phyloP scores from a whole-genome alignment of 371 early-diverging fungal genomes.

The Blakeslea trispora region DNA sequence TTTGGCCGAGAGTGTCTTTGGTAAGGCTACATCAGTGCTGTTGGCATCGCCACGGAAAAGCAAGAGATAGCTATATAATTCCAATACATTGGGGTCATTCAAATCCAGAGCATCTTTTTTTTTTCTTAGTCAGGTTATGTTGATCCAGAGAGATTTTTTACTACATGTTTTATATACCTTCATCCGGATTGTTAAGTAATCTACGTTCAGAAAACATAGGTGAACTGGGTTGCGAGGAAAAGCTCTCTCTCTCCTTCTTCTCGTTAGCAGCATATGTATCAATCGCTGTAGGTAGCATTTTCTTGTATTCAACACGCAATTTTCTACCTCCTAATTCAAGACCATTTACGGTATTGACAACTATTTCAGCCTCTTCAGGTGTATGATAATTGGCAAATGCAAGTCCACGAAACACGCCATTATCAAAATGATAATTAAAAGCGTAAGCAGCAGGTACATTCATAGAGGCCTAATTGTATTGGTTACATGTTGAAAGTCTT shows the following conservation, averaged over 20 bases:
- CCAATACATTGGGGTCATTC: constrained; percentile 67
- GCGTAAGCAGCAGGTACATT: constrained; percentile 78
- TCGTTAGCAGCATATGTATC: constrained; percentile 25
- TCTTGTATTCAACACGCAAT: constrained; percentile 83
- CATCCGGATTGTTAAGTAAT: constrained; percentile 17
- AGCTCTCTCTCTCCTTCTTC: constrained; percentile 31
- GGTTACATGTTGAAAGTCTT: neutral
- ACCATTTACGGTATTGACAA: constrained; percentile 68
- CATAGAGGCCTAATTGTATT: constrained; percentile 42
- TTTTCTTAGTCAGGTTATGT: neutral
- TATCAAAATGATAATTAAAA: constrained; percentile 83
- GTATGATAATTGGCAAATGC: constrained; percentile 84
- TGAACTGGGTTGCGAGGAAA: constrained; percentile 17
- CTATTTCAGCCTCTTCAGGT: constrained; percentile 72
- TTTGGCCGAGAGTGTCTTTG: constrained; percentile 48
- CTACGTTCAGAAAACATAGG: constrained; percentile 16
- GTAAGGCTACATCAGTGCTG: constrained; percentile 61
- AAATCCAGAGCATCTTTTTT: constrained; percentile 57
- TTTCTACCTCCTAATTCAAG: constrained; percentile 73
- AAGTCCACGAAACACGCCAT: constrained; percentile 77
- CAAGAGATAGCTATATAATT: constrained; percentile 68
- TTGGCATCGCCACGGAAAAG: constrained; percentile 69
- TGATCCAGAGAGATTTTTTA: neutral
- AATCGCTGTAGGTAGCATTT: constrained; percentile 37
- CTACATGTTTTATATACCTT: constrained; percentile 7